A percentile compares a stretch with the other conserved stretches of the same genome.
phyloP scores from a whole-genome alignment of 805 yeast species.

The Metschnikowia bowlesiae region DNA sequence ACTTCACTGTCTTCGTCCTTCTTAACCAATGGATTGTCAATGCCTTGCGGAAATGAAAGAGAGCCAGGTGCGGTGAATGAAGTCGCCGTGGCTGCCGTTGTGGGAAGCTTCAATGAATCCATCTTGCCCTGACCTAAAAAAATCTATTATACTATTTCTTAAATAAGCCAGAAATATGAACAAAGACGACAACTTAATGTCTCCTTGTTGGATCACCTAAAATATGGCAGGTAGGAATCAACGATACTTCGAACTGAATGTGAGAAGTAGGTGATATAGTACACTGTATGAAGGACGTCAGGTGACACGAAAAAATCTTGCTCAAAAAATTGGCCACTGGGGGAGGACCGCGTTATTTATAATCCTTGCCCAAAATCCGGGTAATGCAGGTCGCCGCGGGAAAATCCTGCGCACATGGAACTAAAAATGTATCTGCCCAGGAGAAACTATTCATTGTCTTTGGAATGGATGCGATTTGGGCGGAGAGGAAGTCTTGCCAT shows the following conservation, averaged over 20 bases:
- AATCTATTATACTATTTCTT: constrained; percentile 12
- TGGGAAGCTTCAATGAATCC: constrained; percentile 74
- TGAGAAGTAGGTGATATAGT: constrained; percentile 5
- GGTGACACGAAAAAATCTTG: constrained; percentile 13
- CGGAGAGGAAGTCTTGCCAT: no score
- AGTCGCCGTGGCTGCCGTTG: constrained; percentile 72
- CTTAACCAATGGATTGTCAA: constrained; percentile 18
- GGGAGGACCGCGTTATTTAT: constrained; percentile 20
- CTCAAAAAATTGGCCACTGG: constrained; percentile 8
- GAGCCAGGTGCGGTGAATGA: constrained; percentile 67
- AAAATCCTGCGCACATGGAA: not conserved
- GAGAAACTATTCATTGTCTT: not conserved
- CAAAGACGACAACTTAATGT: constrained; percentile 42
- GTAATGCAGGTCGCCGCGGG: constrained; percentile 13
- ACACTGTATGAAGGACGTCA: constrained; percentile 15
- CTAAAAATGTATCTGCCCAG: not conserved
- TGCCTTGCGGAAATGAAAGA: constrained; percentile 56
- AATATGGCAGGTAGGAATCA: constrained; percentile 2
- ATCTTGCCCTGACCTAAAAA: constrained; percentile 26
- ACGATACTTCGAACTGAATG: constrained; percentile 10
- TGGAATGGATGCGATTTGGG: no score
- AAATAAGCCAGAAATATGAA: constrained; percentile 6
- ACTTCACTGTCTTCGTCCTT: constrained; percentile 15
- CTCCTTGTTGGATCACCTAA: constrained; percentile 23
- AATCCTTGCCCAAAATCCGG: constrained; percentile 20